phyloP scores from a whole-genome alignment of 2,329 filamentous ascomycete species.

The Hypoxylon rubiginosum region DNA sequence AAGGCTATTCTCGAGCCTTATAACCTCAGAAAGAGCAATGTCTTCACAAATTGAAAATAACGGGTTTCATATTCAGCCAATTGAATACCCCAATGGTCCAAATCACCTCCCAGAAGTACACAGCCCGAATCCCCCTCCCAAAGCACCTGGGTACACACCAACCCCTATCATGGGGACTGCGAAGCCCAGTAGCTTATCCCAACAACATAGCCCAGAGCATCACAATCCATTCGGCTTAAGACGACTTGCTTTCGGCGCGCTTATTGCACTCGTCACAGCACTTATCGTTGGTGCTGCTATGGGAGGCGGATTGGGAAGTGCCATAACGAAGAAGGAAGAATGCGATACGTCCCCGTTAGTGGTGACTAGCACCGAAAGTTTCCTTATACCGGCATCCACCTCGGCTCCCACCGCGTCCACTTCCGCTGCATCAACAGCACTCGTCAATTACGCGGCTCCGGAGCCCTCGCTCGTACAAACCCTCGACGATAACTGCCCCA shows the following conservation, averaged over 20 bases:
- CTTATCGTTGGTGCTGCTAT: conserved; percentile 12
- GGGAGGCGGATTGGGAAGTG: conserved; percentile 7
- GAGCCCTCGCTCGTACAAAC: conserved; percentile 3
- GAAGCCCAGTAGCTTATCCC: not conserved
- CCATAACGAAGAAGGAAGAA: not conserved
- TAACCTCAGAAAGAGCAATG: conserved; percentile 2
- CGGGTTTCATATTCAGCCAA: not conserved
- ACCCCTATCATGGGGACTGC: not conserved
- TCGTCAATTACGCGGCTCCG: not conserved
- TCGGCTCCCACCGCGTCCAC: not conserved
- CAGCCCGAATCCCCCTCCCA: not conserved
- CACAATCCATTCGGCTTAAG: conserved; percentile 12
- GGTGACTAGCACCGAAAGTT: not conserved
- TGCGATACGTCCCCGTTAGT: not conserved
- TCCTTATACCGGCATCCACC: not conserved
- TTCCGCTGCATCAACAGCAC: not conserved
- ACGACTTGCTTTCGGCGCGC: conserved; percentile 7
- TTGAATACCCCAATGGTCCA: conserved; percentile 2
- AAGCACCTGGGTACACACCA: conserved; percentile 5
- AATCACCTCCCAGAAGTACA: conserved; percentile 1
- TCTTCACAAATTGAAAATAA: not conserved
- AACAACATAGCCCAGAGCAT: not conserved
- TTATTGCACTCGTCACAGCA: conserved; percentile 8
- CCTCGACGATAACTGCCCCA: conserved; percentile 4
- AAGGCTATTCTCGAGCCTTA: not conserved